Base-by-base conservation (phyloP, 176 grass and related monocot genomes). In the Oropetium thomaeum region DNA sequence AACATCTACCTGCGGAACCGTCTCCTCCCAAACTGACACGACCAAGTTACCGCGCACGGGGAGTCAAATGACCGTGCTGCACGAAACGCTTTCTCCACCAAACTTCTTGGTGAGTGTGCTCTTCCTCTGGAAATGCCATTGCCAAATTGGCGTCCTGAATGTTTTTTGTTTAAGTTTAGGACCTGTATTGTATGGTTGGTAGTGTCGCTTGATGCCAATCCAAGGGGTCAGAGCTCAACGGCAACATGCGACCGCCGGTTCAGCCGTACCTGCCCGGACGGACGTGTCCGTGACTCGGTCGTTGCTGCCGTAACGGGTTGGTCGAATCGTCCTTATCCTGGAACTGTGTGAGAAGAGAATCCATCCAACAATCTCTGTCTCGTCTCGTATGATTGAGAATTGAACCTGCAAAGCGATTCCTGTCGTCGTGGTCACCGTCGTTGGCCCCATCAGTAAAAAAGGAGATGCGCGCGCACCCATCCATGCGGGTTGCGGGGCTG, bases 51-150 rank as follows among this genome's bases (percentile, higher is more conserved):
- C 11, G 57, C 35, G 12, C n/a, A n/a, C n/a, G n/a, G n/a, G 2
- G 4, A 40, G 66, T 71, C 66, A 77, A 65, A 71, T 48, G n/a
- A 25, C 10, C 58, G 14, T 27, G 29, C 49, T 27, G 23, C 79
- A 83, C 72, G 67, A 67, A 78, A 67, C 79, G 2, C 26, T 8
- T 55, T 62, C 71, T 41, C 23, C 23, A 69, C 67, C 71, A 65
- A 30, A 41, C 40, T 1, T 10, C n/a, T 3, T 2, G 5, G 43
- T 16, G 67, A 34, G 64, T 70, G 55, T 49, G 57, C 8, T 13
- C 3, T 62, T 1, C 19, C 53, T 26, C 39, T 8, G 12, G 47
- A 10, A 58, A 77, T 47, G 58, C 73, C 44, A 26, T 19, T 51
- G 59, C 74, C 30, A 9, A 64, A 48, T 34, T 49, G 30, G 8